Base-by-base conservation (phyloP, 495 filamentous ascomycete species). In the Penicillium crystallinum region DNA sequence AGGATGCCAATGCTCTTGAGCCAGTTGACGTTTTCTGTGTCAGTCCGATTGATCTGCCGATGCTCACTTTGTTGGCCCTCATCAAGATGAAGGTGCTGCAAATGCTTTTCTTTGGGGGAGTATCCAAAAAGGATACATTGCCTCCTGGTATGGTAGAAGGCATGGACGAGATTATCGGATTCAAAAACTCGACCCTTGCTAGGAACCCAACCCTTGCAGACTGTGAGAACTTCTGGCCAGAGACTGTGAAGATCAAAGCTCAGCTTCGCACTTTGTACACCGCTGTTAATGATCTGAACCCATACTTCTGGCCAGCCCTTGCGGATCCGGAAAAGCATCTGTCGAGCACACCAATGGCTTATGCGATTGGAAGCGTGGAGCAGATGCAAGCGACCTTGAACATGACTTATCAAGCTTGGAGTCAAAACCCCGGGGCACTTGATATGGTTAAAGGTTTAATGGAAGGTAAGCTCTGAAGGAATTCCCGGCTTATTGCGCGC, bases 1-100 rank as follows among this genome's bases (percentile, higher is more conserved):
- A 57, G 27, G 46, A 62, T 18, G 64, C 55, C 19, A 61, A 69
- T 38, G 53, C 59, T 2, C 63, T 69, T 19, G 64, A 67, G 53
- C 15, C 48, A 11, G 25, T 49, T 22, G 44, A 56, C 10, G 33
- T 17, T 14, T n/a, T 43, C 21, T 4, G n/a, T 15, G 10, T 18
- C 2, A 11, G 3, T 1, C 30, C 4, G 29, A 11, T 18, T 9
- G 30, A 45, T 19, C 36, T 58, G 11, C 23, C 40, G 6, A 37
- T 37, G 9, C 5, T 31, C 2, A 12, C 33, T 19, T 36, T 41
- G n/a, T 18, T 55, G 47, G 44, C 41, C 10, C 37, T 59, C 4
- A 14, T 56, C 19, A 59, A 56, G 23, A 42, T 50, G 39, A 53
- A 49, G 29, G 23, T 27, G 3, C 23, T 27, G 23, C 7, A 27